Conservation (phyloP, 768 basidiomycete species). For the Amanita subjunquillea region DNA sequence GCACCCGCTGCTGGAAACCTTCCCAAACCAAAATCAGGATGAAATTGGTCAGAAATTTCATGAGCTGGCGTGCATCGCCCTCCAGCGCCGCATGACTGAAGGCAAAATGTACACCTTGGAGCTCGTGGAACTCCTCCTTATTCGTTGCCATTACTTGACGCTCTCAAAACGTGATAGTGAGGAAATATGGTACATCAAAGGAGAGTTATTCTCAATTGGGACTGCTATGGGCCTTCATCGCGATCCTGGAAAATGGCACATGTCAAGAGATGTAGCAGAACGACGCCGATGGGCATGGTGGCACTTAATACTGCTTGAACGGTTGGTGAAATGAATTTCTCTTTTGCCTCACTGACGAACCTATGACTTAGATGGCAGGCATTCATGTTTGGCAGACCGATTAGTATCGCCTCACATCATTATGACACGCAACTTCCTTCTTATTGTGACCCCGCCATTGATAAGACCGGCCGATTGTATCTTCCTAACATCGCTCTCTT, state of each 20-base stretch:
- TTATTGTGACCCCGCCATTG: constrained; percentile 50
- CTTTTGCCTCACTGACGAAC: constrained; percentile 3
- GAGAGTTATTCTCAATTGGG: constrained; percentile 64
- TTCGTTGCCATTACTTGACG: constrained; percentile 62
- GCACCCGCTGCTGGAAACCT: constrained; percentile 47
- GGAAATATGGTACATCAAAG: constrained; percentile 69
- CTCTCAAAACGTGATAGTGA: constrained; percentile 69
- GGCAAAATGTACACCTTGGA: constrained; percentile 56
- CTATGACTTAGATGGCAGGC: constrained; percentile 62
- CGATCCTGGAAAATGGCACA: constrained; percentile 72
- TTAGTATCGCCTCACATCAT: constrained; percentile 68
- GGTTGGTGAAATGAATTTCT: constrained; percentile 27
- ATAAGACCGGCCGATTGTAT: constrained; percentile 56
- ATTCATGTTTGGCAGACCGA: constrained; percentile 77
- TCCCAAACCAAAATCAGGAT: constrained; percentile 38
- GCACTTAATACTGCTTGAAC: constrained; percentile 75
- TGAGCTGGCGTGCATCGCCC: constrained; percentile 53
- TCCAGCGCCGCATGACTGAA: constrained; percentile 53
- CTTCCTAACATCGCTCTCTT: constrained; percentile 71
- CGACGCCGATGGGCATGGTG: constrained; percentile 86
- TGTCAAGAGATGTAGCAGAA: constrained; percentile 61
- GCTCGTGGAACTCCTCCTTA: constrained; percentile 64
- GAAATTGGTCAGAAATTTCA: constrained; percentile 60
- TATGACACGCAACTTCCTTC: constrained; percentile 76
- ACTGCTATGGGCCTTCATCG: constrained; percentile 82